Percentiles rank a stretch among this genome's conserved stretches.
Conservation (phyloP, 352 stramenopile genomes). For the Globisporangium megalacanthum region DNA sequence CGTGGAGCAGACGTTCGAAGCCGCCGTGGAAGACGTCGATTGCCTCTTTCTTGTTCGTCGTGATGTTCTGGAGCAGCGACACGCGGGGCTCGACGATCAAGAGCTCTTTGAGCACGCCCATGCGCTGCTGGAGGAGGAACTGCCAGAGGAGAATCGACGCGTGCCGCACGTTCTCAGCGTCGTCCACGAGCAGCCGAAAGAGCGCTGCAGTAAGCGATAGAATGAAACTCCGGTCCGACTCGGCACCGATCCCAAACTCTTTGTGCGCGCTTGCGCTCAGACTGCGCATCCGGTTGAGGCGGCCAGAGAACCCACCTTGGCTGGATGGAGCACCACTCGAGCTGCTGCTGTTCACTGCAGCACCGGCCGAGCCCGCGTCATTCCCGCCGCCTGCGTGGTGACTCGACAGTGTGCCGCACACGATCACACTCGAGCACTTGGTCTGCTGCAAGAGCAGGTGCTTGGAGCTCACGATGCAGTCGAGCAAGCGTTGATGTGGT, state of each 20-base stretch:
- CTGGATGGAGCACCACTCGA: not conserved
- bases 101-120: conserved; percentile 67
- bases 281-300: conserved; percentile 46
- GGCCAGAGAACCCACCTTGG: conserved; percentile 19
- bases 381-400: conserved; percentile 5
- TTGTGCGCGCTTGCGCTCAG: conserved; percentile 42
- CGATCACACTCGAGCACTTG: conserved; percentile 51
- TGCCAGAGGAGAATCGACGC: conserved; percentile 59
- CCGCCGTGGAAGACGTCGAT: conserved; percentile 73
- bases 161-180: conserved; percentile 38
- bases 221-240: conserved; percentile 71
- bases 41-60: conserved; percentile 62
- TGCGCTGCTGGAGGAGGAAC: conserved; percentile 65
- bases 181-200: conserved; percentile 61
- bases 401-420: conserved; percentile 28
- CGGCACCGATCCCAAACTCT: conserved; percentile 59
- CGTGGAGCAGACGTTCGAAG: conserved; percentile 60
- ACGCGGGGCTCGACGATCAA: conserved; percentile 66
- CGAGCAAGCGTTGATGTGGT: conserved; percentile 25
- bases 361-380: not conserved
- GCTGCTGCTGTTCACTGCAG: not conserved
- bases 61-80: conserved; percentile 64
- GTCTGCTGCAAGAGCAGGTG: conserved; percentile 61
- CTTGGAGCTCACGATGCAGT: conserved; percentile 39
- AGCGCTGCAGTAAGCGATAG: conserved; percentile 50